Percentiles rank a stretch among this genome's conserved stretches.
Evolutionary conservation across 2,329 filamentous ascomycete species (phyloP).

Genomic region (Penicillium sp.): DNA sequence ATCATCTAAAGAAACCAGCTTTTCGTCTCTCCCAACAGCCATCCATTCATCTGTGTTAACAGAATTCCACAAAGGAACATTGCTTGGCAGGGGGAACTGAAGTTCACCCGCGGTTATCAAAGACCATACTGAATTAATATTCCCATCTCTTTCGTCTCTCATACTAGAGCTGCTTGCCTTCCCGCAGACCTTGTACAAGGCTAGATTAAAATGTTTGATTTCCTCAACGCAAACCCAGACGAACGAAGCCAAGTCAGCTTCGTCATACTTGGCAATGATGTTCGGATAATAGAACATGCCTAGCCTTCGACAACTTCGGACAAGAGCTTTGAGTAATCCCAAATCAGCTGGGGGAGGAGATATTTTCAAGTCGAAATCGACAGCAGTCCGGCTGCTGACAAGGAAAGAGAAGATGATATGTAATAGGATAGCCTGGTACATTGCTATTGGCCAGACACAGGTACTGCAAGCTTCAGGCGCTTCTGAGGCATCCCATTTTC

Average conservation of each 20-base stretch:
- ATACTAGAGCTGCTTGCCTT: constrained; percentile 1
- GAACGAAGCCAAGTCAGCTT: constrained; percentile 14
- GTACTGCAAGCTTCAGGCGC: background rate
- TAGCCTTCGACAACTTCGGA: constrained; percentile 26
- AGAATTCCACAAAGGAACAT: constrained; percentile 16
- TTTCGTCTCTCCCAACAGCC: background rate
- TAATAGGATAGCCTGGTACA: constrained; percentile 33
- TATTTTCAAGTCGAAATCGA: constrained; percentile 16
- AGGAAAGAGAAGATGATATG: constrained; percentile 30
- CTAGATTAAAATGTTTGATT: constrained; percentile 29
- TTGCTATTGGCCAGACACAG: constrained; percentile 32
- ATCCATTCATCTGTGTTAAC: constrained; percentile 8
- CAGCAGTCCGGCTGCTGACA: background rate
- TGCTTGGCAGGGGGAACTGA: constrained; percentile 20
- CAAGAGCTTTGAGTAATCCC: constrained; percentile 22
- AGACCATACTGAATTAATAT: background rate
- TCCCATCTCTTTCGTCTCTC: background rate
- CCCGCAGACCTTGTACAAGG: constrained; percentile 26
- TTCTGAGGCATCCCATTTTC: constrained; percentile 24
- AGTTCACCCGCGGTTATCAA: constrained; percentile 15
- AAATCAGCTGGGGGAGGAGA: constrained; percentile 5
- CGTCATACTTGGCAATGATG: constrained; percentile 20
- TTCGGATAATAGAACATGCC: constrained; percentile 32
- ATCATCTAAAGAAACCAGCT: background rate
- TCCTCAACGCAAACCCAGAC: constrained; percentile 30